Evolutionary conservation across 2,329 filamentous ascomycete species (phyloP), one percentile per base, ranked within the genome.

Genomic region (Microdochium bolleyi): DNA sequence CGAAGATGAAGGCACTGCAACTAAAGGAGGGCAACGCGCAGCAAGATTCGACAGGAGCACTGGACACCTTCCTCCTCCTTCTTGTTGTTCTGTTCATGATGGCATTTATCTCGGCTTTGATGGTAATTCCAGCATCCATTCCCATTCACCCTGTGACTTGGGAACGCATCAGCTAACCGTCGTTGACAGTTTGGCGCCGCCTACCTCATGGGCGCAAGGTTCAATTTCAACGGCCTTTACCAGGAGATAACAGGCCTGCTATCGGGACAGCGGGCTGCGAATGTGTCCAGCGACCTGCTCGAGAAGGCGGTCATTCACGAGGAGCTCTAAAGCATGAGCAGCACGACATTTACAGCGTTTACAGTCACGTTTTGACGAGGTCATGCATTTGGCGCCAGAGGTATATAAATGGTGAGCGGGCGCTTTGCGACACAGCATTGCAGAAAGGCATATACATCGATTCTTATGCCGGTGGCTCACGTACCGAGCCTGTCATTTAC

Each of bases 151-250:
- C 24, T 41, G 25, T 34, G 24, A 21, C 24, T n/a, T n/a, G 22
- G 24, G n/a, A 50, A 25, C 24, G 44, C 24, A 49, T 44, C 13
- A 27, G 24, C 48, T 49, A 19, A 49, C 48, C n/a, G 13, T 19
- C 24, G 14, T 16, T 3, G 51, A 51, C 61, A 96, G 92, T 72
- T 96, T 59, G 83, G 83, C 52, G 71, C 80, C 38, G 92, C 92
- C 10, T 96, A 84, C 80, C 72, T 87, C 50, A 77, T 92, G 58
- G 92, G 92, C 53, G 91, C 91, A 27, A 81, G 87, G 53, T 94
- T 96, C 69, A 89, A 95, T 67, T 73, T 87, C 55, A 80, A 85
- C 9, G 19, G 19, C 77, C 80, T 60, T 62, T 75, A 49, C 75
- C 85, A 60, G 60, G 88, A 57, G 54, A 70, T 54, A 30, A 53